Evolutionary conservation across 371 early-diverging fungal species (phyloP).

Genomic region (Phascolomyces articulosus): DNA sequence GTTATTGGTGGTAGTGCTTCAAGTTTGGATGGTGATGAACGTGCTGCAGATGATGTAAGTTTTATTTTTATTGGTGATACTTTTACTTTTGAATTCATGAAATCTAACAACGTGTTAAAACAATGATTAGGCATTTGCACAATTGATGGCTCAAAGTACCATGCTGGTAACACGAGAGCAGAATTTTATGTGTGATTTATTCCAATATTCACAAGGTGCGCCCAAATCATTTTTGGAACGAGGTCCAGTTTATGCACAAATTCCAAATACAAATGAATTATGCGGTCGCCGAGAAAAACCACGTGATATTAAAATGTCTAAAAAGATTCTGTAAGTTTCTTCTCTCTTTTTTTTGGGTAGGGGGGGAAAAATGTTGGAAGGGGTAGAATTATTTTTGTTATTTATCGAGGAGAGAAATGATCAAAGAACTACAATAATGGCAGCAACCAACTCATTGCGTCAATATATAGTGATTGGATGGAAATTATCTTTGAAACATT

Average conservation of each 20-base stretch:
- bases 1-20: conserved; percentile 30
- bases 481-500: conserved; percentile 83
- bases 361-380: too few species aligned
- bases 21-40: conserved; percentile 52
- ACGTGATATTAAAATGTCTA: conserved; percentile 69
- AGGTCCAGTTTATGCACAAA: conserved; percentile 41
- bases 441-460: background rate
- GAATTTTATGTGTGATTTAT: conserved; percentile 84
- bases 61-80: background rate
- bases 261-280: conserved; percentile 47
- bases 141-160: conserved; percentile 49
- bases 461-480: conserved; percentile 64
- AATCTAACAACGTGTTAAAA: background rate
- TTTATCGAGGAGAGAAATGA: background rate
- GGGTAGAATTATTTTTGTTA: too few species aligned
- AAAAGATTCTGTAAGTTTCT: conserved; percentile 50
- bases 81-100: background rate
- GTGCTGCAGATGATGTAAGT: conserved; percentile 43
- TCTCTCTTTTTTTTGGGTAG: background rate
- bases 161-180: conserved; percentile 69
- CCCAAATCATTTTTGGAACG: conserved; percentile 50
- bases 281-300: conserved; percentile 56
- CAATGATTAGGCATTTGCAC: conserved; percentile 46
- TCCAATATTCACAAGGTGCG: conserved; percentile 54
- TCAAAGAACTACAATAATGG: background rate